phyloP scores from a whole-genome alignment of 225 moss, liverwort and hornwort genomes.

The Pleurozium schreberi region DNA sequence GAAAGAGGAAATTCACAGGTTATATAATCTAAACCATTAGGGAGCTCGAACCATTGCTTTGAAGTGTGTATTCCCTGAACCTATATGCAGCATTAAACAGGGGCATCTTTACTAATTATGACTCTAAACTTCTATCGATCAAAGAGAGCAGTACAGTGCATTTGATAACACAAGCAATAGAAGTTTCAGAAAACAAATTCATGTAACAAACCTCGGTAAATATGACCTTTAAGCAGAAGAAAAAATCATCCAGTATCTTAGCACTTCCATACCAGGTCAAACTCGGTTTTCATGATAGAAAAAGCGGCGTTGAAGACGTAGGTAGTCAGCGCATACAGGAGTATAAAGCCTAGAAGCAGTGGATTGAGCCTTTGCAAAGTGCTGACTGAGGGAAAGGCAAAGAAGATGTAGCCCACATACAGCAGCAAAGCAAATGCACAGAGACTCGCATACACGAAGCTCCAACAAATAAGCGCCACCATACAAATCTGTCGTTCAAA shows the following conservation, averaged over 20 bases:
- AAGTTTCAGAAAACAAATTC: not conserved
- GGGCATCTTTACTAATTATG: not conserved
- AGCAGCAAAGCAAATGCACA: slow-evolving; percentile 87
- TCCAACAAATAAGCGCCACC: slow-evolving; percentile 91
- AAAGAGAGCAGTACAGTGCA: not conserved
- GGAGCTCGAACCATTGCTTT: not conserved
- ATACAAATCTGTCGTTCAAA: slow-evolving; percentile 61
- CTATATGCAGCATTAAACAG: not conserved
- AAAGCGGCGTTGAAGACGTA: slow-evolving; percentile 97
- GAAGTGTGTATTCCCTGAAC: not conserved
- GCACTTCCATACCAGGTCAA: slow-evolving; percentile 50
- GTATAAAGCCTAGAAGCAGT: slow-evolving; percentile 74
- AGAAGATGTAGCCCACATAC: slow-evolving; percentile 93
- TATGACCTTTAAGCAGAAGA: not conserved
- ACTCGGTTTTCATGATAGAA: slow-evolving; percentile 55
- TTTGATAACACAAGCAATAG: not conserved
- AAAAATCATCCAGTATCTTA: not conserved
- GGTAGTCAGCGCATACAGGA: slow-evolving; percentile 72
- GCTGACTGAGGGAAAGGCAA: slow-evolving; percentile 75
- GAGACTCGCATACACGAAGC: slow-evolving; percentile 87
- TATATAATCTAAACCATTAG: not conserved
- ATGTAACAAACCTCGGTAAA: not conserved
- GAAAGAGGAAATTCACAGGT: not conserved
- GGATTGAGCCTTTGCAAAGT: slow-evolving; percentile 77
- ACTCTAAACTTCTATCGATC: not conserved